A percentile compares a stretch with the other conserved stretches of the same genome.
phyloP scores from a whole-genome alignment of 768 basidiomycete genomes.

The Stropharia rugosoannulata region DNA sequence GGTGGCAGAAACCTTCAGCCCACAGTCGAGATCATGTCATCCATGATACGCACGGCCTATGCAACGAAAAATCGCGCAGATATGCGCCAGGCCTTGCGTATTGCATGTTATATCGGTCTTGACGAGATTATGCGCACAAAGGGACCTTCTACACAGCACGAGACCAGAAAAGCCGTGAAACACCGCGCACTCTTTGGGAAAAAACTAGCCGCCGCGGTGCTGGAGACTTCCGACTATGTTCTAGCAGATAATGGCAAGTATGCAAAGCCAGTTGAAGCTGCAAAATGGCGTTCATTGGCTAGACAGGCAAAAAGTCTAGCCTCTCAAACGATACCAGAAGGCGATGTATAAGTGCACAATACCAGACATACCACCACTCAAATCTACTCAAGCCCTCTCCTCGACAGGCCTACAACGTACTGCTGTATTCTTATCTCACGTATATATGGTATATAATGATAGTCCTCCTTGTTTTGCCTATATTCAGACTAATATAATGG shows the following conservation, averaged over 20 bases:
- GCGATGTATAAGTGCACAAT: neutral
- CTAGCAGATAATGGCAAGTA: conserved; percentile 20
- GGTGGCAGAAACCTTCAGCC: conserved; percentile 44
- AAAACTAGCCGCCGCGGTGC: conserved; percentile 48
- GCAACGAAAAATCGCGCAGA: conserved; percentile 47
- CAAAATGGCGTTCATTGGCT: conserved; percentile 27
- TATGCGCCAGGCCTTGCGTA: conserved; percentile 60
- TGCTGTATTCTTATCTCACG: no score
- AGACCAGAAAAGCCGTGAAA: conserved; percentile 32
- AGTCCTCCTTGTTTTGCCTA: neutral
- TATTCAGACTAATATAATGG: conserved; percentile 1
- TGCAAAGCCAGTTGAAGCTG: conserved; percentile 21
- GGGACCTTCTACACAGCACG: conserved; percentile 17
- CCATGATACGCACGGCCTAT: conserved; percentile 58
- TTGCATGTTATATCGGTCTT: conserved; percentile 48
- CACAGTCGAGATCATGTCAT: conserved; percentile 53
- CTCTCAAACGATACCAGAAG: neutral
- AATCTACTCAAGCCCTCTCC: no score
- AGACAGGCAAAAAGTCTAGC: conserved; percentile 15
- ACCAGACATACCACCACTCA: neutral
- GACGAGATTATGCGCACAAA: conserved; percentile 30
- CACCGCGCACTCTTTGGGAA: conserved; percentile 38
- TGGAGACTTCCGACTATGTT: conserved; percentile 38
- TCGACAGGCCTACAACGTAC: no score
- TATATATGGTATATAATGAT: no score